Percentiles rank a stretch among this genome's conserved stretches.
These are phyloP conservation scores for Flammula alnicola DNA, from an alignment of 1,284 basidiomycete genomes.

Conservation along the genomic window DNA sequence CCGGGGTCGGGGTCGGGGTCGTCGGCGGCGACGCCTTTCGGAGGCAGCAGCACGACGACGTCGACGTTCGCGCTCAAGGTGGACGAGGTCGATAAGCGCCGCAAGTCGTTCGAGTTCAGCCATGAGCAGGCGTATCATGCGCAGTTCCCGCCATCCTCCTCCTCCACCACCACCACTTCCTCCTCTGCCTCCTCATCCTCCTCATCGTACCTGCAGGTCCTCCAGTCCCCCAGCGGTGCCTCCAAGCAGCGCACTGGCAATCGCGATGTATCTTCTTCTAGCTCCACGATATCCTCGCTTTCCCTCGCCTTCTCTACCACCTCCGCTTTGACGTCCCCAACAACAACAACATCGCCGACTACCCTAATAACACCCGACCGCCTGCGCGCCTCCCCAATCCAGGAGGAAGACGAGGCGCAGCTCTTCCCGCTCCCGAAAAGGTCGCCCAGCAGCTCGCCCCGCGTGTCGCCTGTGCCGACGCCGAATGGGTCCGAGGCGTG, in stretches of 20 bases:
- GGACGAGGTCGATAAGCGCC: slow-evolving; percentile 65
- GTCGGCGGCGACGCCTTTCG: neutral
- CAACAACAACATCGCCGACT: too few relatives aligned
- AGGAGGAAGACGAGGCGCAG: slow-evolving; percentile 55
- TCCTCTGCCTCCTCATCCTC: slow-evolving; percentile 10
- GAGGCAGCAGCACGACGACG: slow-evolving; percentile 13
- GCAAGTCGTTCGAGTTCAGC: slow-evolving; percentile 40
- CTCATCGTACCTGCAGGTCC: too few relatives aligned
- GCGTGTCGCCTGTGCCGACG: slow-evolving; percentile 23
- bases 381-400: slow-evolving; percentile 40
- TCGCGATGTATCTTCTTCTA: too few relatives aligned
- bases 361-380: slow-evolving; percentile 6
- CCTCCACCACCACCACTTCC: neutral
- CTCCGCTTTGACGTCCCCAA: too few relatives aligned
- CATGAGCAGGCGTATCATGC: slow-evolving; percentile 6
- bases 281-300: slow-evolving; percentile 13
- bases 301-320: slow-evolving; percentile 19
- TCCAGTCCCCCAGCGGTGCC: too few relatives aligned
- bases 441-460: slow-evolving; percentile 39
- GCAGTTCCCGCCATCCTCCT: too few relatives aligned
- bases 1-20: neutral
- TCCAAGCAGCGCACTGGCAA: too few relatives aligned
- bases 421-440: slow-evolving; percentile 60
- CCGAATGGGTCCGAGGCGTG: slow-evolving; percentile 42
- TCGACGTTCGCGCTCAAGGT: slow-evolving; percentile 49